These are phyloP conservation scores for Cladosporium oxysporum DNA, from an alignment of 2,329 filamentous ascomycete species.

Conservation along the genomic window DNA sequence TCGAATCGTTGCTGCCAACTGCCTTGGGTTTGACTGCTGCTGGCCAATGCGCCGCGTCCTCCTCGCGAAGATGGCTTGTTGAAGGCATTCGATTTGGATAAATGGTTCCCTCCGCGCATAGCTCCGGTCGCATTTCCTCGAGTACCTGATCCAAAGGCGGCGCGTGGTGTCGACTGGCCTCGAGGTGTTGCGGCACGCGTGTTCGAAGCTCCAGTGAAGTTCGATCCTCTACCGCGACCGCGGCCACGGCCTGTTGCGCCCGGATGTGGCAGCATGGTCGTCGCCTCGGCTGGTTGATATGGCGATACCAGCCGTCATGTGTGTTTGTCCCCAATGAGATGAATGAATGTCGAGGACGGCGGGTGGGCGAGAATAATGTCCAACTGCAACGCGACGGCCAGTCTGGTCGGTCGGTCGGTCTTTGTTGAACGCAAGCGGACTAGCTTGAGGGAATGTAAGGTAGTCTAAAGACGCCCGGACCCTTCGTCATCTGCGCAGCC, in stretches of 20 bases:
- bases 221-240: conserved; percentile 19
- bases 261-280: conserved; percentile 16
- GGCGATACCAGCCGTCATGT: conserved; percentile 14
- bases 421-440: neutral
- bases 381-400: neutral
- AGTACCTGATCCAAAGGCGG: neutral
- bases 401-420: neutral
- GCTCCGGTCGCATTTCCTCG: conserved; percentile 11
- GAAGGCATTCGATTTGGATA: neutral
- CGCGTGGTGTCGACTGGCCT: conserved; percentile 11
- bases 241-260: conserved; percentile 18
- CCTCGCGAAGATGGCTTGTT: conserved; percentile 5
- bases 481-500: neutral
- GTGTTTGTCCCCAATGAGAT: conserved; percentile 2
- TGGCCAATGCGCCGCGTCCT: conserved; percentile 12
- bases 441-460: neutral
- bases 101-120: neutral
- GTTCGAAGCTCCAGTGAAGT: conserved; percentile 9
- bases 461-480: neutral
- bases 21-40: conserved; percentile 19
- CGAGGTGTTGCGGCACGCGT: conserved; percentile 9
- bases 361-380: neutral
- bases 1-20: conserved; percentile 28
- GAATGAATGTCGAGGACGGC: neutral
- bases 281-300: conserved; percentile 12